Evolutionary conservation across 306 rosid species (phyloP), one percentile per base, ranked within the genome.

Genomic region (Cyclanthera cordifolia): DNA sequence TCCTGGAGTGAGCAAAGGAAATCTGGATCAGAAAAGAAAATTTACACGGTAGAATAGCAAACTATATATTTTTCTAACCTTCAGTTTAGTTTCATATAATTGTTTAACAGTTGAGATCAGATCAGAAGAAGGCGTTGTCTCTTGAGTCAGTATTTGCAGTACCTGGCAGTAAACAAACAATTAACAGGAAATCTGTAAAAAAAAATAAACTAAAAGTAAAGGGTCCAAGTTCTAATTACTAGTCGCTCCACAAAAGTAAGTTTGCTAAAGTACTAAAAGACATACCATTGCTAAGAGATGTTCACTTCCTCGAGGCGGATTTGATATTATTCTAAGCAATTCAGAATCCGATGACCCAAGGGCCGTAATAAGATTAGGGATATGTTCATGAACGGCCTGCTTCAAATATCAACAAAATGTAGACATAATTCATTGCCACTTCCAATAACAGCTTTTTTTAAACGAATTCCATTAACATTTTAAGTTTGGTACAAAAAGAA

Each of bases 231-330:
- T 46, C 24, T 39, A 24, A 43, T 15, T 8, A 15, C 32, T 23
- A 4, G 7, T 20, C 9, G 20, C 25, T 24, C 37, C 10, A 12
- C 51, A 43, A 23, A 13, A 13, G 14, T n/a, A 45, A 21, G 70
- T 65, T 65, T 12, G 11, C 12, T 23, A 11, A 15, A 41, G 14
- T 45, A 65, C 41, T 43, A 57, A 32, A 21, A 43, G 70, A 78
- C 78, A 70, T 81, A 93, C 99, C 96, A 87, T 74, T 21, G 83
- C 84, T 76, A 93, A 79, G 71, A 93, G 99, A 80, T 82, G 86
- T 84, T 93, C 99, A 82, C 99, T 90, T 79, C 95, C 97, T 85
- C 85, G 86, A 15, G 99, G 99, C n/a, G 99, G 99, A 85, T 93
- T 90, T 37, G 99, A 88, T 73, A 93, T 81, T 78, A 93, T 84